Evolutionary conservation across 306 rosid species (phyloP).

Genomic region (Adenanthera pavonina): DNA sequence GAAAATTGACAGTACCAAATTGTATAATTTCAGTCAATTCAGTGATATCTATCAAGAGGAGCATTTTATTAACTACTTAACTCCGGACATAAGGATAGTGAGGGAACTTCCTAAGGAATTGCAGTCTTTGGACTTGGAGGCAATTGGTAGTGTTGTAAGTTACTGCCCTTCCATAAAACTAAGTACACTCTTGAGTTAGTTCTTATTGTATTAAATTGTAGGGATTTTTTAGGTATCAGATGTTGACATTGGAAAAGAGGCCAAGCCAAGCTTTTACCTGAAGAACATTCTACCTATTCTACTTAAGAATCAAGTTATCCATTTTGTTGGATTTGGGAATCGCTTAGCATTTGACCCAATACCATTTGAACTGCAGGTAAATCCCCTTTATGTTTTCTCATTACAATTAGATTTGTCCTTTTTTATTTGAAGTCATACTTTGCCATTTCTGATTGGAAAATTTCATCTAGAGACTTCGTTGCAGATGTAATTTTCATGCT

Average conservation of each 20-base stretch:
- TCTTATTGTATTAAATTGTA: conserved; percentile 40
- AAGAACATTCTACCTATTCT: conserved; percentile 78
- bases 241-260: conserved; percentile 87
- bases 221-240: conserved; percentile 77
- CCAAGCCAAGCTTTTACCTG: conserved; percentile 89
- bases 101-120: conserved; percentile 85
- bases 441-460: conserved; percentile 79
- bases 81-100: conserved; percentile 92
- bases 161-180: conserved; percentile 25
- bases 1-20: conserved; percentile 46
- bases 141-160: conserved; percentile 87
- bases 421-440: conserved; percentile 42
- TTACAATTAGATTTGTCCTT: conserved; percentile 27
- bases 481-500: conserved; percentile 99
- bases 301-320: conserved; percentile 80
- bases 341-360: conserved; percentile 96
- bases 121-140: conserved; percentile 84
- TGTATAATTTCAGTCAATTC: conserved; percentile 80
- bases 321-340: conserved; percentile 94
- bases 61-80: conserved; percentile 82
- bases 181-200: conserved; percentile 16
- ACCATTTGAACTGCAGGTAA: conserved; percentile 87
- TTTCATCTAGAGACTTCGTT: conserved; percentile 98
- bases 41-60: conserved; percentile 91
- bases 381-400: conserved; percentile 39